Base-by-base conservation (phyloP, 129 eudicot species). In the Centella asiatica region DNA sequence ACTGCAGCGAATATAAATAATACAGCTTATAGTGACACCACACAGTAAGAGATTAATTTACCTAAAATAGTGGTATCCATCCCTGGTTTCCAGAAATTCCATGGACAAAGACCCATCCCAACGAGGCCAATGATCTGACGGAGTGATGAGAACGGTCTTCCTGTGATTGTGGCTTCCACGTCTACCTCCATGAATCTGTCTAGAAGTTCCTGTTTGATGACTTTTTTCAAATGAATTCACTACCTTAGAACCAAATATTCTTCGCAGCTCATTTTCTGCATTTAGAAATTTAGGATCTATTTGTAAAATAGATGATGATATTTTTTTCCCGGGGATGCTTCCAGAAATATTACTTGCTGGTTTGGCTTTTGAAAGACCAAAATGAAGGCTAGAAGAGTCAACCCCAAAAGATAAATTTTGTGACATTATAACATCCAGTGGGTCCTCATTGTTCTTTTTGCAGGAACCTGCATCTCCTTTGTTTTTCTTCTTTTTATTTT, bases 51-150 rank as follows among this genome's bases (percentile, higher is more conserved):
- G 8, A 60, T 7, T 44, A 60, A 69, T 48, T 70, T 70, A 74
- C 98, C 81, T 77, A 72, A 92, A 92, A 69, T 77, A 77, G 68
- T 76, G 65, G 48, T 60, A 72, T 44, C 90, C 94, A 56, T 76
- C 82, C 60, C 58, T 80, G 13, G 73, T 76, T 76, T 81, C 90
- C 69, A 92, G 61, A 64, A 81, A 84, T 77, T 84, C 90, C 98
- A 92, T 92, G 49, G 86, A 79, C 55, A 92, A 51, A 58, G 90
- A 86, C 25, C 98, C 98, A 75, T 84, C 96, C 95, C 95, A 92
- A 36, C 94, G 80, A 39, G 98, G 90, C 98, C 98, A 92, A 71
- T 92, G 88, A 5, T 87, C 94, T 12, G 82, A 84, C 19, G 94
- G 87, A 59, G 90, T 65, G 54, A 87, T 83, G 46, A 87, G 83